phyloP scores from a whole-genome alignment of 176 grass and related monocot genomes.

The Oryza glaberrima region DNA sequence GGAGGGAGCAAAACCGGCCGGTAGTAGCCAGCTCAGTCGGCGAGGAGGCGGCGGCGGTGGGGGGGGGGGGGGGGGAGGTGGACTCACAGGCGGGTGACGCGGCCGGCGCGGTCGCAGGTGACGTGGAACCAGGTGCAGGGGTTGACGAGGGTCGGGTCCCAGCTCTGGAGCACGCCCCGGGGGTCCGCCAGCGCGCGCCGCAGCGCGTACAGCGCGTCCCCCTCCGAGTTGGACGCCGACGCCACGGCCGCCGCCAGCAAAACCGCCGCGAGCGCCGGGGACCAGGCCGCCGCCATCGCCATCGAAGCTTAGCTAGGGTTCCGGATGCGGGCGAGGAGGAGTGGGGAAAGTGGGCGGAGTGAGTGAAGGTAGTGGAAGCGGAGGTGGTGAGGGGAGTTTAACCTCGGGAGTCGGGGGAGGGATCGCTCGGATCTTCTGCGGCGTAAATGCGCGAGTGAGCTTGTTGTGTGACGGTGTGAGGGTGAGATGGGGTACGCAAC shows the following conservation, averaged over 20 bases:
- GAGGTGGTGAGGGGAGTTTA: neutral
- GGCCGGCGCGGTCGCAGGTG: conserved; percentile 66
- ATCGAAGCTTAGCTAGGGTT: conserved; percentile 17
- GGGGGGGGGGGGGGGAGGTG: neutral
- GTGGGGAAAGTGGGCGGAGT: conserved; percentile 17
- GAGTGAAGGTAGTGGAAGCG: no score
- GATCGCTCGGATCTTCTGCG: conserved; percentile 31
- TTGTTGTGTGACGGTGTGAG: no score
- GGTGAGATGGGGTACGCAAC: no score
- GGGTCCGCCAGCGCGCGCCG: conserved; percentile 58
- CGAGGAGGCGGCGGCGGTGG: no score
- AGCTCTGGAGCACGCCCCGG: conserved; percentile 76
- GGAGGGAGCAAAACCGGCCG: neutral
- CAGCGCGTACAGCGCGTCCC: conserved; percentile 66
- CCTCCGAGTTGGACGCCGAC: conserved; percentile 55
- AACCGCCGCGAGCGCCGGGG: neutral
- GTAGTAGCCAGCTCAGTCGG: neutral
- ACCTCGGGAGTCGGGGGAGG: neutral
- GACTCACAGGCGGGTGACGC: conserved; percentile 61
- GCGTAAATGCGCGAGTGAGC: neutral
- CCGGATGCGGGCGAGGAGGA: neutral
- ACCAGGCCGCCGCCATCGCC: conserved; percentile 33
- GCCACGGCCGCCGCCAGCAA: conserved; percentile 22
- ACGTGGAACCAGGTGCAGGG: conserved; percentile 96
- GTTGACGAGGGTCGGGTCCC: conserved; percentile 80